Base-by-base conservation (phyloP, 345 rosid genomes). In the Arabis alpina region DNA sequence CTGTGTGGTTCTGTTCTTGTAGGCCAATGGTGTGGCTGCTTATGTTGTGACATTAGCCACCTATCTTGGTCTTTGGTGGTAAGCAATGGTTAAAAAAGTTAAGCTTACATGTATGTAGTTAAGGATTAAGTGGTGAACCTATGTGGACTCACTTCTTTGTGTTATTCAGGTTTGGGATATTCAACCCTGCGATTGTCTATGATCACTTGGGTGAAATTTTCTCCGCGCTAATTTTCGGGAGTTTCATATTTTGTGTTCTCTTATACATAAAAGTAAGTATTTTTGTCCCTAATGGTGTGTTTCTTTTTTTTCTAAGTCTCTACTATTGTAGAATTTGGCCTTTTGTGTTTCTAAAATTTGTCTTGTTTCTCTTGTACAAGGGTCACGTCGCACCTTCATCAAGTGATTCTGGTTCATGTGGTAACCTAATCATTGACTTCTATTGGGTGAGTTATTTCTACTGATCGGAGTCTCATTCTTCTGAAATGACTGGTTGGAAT, bases 191-290 rank as follows among this genome's bases (percentile, higher is more conserved):
- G 0, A 52, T 90, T 76, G 96, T 94, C 69, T 94, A 94, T 79
- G 96, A 94, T 82, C 96, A 84, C 76, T 79, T 94, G 81, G 99
- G 99, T 49, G 99, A 94, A 80, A 94, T 94, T 81, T 94, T 79
- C 68, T 94, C 97, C 0, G 88, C 97, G 13, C 87, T 92, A 11
- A 88, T 92, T 55, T 82, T 90, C 47, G 98, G 98, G 79, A 95
- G 98, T 86, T 80, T 95, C 62, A 28, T 95, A 66, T 88, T 95
- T 80, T 95, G 99, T 73, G 63, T 87, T 81, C 78, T 92, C 77
- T 80, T 95, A 61, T 94, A 89, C 81, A 81, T 95, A 60, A 95
- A 92, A 73, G 99, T 95, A 76, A 79, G 91, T 70, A 40, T 61
- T 47, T 62, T 36, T 34, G 40, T 11, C 55, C 32, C 25, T 44